Evolutionary conservation across 1,139 yeast genomes (phyloP).

Genomic region (Magnusiomyces paraingens): DNA sequence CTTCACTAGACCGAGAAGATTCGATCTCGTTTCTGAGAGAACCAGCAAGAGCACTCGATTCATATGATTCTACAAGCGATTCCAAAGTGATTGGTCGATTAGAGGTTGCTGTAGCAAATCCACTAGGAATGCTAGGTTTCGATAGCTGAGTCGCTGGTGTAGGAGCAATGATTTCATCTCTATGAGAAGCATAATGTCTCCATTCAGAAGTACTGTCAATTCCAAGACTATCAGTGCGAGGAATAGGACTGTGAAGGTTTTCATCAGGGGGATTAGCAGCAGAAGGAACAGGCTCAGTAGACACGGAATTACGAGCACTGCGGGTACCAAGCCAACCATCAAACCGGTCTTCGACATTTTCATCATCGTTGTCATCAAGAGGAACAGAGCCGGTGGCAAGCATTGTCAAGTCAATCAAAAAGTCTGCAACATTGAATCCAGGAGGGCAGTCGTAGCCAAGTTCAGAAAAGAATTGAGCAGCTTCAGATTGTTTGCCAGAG

Average conservation of each 20-base stretch:
- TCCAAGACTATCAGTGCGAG: conserved; percentile 18
- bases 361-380: conserved; percentile 17
- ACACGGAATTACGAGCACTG: not conserved
- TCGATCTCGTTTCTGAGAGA: conserved; percentile 47
- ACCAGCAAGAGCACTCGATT: conserved; percentile 45
- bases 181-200: conserved; percentile 83
- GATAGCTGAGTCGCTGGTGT: too few species aligned
- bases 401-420: conserved; percentile 82
- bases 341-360: conserved; percentile 12
- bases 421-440: conserved; percentile 92
- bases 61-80: conserved; percentile 36
- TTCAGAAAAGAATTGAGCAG: conserved; percentile 66
- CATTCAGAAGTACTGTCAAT: conserved; percentile 65
- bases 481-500: conserved; percentile 53
- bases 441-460: conserved; percentile 79
- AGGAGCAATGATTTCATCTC: conserved; percentile 48
- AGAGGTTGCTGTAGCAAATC: not conserved
- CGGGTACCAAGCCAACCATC: conserved; percentile 8
- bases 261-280: conserved; percentile 33
- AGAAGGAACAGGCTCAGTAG: not conserved
- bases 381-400: conserved; percentile 35
- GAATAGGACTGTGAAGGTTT: conserved; percentile 34
- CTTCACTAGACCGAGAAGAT: conserved; percentile 11
- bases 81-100: conserved; percentile 18
- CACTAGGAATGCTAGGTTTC: not conserved